Conservation (phyloP, 768 basidiomycete species). For the Rhodotorula toruloides region DNA sequence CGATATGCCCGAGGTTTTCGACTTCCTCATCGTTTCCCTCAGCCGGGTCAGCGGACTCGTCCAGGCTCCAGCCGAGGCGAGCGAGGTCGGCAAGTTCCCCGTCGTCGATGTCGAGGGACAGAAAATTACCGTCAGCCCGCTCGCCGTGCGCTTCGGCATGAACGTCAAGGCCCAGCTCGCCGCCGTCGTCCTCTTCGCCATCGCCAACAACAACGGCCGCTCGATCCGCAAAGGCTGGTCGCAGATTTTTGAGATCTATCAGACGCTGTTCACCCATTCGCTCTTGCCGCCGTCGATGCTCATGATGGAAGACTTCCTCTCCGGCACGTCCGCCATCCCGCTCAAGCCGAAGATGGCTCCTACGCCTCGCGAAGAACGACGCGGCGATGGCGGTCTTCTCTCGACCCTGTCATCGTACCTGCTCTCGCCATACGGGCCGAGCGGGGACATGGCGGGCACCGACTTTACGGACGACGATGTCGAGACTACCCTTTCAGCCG, state of each 20-base stretch:
- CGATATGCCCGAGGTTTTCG: conserved; percentile 87
- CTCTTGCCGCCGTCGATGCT: conserved; percentile 82
- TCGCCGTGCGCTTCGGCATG: conserved; percentile 89
- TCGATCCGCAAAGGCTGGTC: conserved; percentile 90
- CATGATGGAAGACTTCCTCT: conserved; percentile 97
- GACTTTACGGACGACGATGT: conserved; percentile 69
- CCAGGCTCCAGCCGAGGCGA: conserved; percentile 58
- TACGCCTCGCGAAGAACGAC: conserved; percentile 53
- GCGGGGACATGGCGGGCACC: conserved; percentile 27
- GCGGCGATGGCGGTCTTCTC: conserved; percentile 76
- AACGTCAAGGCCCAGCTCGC: conserved; percentile 93
- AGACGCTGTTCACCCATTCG: conserved; percentile 90
- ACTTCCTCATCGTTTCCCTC: conserved; percentile 87
- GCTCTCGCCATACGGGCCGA: conserved; percentile 87
- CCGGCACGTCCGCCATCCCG: conserved; percentile 88
- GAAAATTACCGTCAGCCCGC: conserved; percentile 77
- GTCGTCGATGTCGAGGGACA: conserved; percentile 85
- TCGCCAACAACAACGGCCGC: conserved; percentile 91
- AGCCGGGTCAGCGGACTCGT: conserved; percentile 83
- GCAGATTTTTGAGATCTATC: conserved; percentile 97
- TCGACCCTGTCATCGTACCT: conserved; percentile 92
- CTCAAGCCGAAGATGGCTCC: conserved; percentile 54
- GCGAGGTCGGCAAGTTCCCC: conserved; percentile 71
- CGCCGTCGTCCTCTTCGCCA: conserved; percentile 93
- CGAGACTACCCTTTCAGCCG: conserved; percentile 87